Evolutionary conservation across 305 asterid species (phyloP).

Genomic region (Ilex paraguariensis): DNA sequence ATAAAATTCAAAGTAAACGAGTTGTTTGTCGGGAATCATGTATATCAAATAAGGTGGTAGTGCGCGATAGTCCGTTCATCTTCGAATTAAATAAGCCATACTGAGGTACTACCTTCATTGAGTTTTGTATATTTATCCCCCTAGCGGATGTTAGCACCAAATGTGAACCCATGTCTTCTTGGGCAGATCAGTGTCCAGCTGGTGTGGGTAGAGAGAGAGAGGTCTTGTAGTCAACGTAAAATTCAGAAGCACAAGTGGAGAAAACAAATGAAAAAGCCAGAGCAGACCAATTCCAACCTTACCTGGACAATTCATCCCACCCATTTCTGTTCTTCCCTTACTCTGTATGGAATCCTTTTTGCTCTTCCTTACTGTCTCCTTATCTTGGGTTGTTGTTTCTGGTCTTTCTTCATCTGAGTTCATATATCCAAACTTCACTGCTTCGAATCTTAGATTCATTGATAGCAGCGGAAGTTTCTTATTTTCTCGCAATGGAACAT

Average conservation of each 20-base stretch:
- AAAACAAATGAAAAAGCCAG: constrained; percentile 11
- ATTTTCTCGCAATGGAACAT: constrained; percentile 45
- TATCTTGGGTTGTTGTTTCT: constrained; percentile 17
- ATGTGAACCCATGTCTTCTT: constrained; percentile 4
- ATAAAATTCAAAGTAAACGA: no score
- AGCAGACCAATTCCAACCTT: constrained; percentile 16
- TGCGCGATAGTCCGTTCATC: no score
- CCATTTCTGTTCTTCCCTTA: constrained; percentile 19
- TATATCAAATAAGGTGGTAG: no score
- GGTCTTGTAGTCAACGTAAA: constrained; percentile 24
- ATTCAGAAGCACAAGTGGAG: constrained; percentile 6
- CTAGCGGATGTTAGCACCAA: constrained; percentile 13
- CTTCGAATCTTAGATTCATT: constrained; percentile 29
- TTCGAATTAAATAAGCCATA: no score
- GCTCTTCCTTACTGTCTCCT: constrained; percentile 27
- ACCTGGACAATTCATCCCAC: constrained; percentile 8
- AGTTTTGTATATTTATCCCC: constrained; percentile 9
- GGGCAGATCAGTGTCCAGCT: constrained; percentile 24
- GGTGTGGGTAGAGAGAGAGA: constrained; percentile 7
- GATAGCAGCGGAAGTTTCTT: constrained; percentile 48
- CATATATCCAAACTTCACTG: constrained; percentile 50
- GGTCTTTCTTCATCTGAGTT: constrained; percentile 33
- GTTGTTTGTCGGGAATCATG: no score
- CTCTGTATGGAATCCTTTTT: constrained; percentile 39
- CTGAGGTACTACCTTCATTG: constrained; percentile 18